Evolutionary conservation across 1,284 basidiomycete genomes (phyloP).

Genomic region (Clitocybe nebularis): DNA sequence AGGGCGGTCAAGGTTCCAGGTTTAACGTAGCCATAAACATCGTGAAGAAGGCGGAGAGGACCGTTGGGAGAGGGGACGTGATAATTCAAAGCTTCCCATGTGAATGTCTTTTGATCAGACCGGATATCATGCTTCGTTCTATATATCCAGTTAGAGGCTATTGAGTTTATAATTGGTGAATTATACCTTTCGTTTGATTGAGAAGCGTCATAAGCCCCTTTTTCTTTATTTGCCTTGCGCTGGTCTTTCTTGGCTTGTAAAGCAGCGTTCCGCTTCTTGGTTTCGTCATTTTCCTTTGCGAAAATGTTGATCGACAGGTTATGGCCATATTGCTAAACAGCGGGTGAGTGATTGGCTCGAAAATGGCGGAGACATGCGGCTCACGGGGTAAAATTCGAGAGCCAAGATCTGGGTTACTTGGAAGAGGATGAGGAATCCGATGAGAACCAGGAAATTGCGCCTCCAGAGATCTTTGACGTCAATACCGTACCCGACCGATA

Average conservation of each 20-base stretch:
- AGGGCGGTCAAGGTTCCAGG: slow-evolving; percentile 81
- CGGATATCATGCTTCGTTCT: slow-evolving; percentile 13
- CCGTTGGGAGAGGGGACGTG: slow-evolving; percentile 73
- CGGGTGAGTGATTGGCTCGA: background rate
- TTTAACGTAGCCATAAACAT: slow-evolving; percentile 86
- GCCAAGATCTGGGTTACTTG: slow-evolving; percentile 57
- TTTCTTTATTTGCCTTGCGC: slow-evolving; percentile 27
- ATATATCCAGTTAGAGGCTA: too few relatives aligned
- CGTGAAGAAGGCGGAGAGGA: slow-evolving; percentile 68
- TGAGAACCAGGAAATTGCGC: slow-evolving; percentile 51
- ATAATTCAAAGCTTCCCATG: slow-evolving; percentile 72
- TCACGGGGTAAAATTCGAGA: slow-evolving; percentile 62
- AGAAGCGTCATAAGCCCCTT: slow-evolving; percentile 16
- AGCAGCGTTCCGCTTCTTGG: slow-evolving; percentile 59
- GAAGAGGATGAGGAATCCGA: slow-evolving; percentile 68
- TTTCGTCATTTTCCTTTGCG: slow-evolving; percentile 68
- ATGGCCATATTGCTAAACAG: slow-evolving; percentile 43
- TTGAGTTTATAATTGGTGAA: too few relatives aligned
- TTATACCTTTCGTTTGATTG: slow-evolving; percentile 10
- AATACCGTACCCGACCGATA: slow-evolving; percentile 53
- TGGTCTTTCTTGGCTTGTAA: slow-evolving; percentile 51
- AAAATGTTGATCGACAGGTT: slow-evolving; percentile 56
- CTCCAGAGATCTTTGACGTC: slow-evolving; percentile 55
- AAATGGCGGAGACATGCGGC: slow-evolving; percentile 19
- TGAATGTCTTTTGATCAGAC: slow-evolving; percentile 51